Base-by-base conservation (phyloP, 2,329 filamentous ascomycete genomes). In the Pleoardoris graminearum region DNA sequence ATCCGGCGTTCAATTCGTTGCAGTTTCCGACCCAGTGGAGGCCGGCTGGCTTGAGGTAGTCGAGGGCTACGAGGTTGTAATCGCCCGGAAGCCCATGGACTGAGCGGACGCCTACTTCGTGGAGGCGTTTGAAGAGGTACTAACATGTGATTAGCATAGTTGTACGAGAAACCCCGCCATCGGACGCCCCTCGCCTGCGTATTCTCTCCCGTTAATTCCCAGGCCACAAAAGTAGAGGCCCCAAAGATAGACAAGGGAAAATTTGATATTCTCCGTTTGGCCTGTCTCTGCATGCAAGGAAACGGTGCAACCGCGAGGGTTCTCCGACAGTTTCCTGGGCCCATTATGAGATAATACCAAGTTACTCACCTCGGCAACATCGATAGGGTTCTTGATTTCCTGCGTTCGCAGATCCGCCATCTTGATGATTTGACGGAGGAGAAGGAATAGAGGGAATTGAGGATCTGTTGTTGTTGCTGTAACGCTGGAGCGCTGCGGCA, bases 21-120 rank as follows among this genome's bases (percentile, higher is more conserved):
- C 77, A 80, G 63, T 84, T 85, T 56, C 83, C 83, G 3, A 84
- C 80, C 83, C 83, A 85, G 39, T 77, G 68, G 19, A 85, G 70
- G 12, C 77, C 82, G 43, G 71, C 74, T 50, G 81, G 80, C 21
- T 79, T 74, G 16, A 85, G 68, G 61, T 84, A 84, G 67, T 85
- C 83, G 49, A 85, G 74, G 22, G 81, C 79, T 8, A 76, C 76
- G 48, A 76, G 69, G 47, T 77, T 76, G 65, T 75, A 76, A 62
- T 76, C 75, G 47, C 72, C 66, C 14, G 71, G 69, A 7, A 82
- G 76, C 16, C 81, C 80, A 50, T 80, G 78, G 32, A 78, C 54
- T 3, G 75, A 75, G 21, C 70, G 64, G 21, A 79, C 69, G 30
- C 77, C 76, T 19, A 79, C 69, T 54, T 79, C 67, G 25, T 71